phyloP scores from a whole-genome alignment of 495 filamentous ascomycete genomes.

The Pyrenula aspistea region DNA sequence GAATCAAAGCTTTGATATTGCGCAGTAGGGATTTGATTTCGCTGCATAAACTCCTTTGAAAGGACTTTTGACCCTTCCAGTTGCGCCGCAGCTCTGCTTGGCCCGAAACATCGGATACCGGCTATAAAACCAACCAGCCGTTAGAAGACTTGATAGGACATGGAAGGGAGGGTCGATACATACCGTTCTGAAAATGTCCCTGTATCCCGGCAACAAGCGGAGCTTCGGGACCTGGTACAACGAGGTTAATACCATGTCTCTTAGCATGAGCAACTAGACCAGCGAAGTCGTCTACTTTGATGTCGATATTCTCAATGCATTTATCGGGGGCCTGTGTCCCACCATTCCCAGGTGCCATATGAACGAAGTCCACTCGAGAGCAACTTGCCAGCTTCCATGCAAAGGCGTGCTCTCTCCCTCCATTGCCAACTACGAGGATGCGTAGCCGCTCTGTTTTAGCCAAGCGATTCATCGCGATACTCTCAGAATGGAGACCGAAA shows the following conservation, averaged over 20 bases:
- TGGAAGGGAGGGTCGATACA: too few species aligned
- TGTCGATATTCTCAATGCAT: slow-evolving; percentile 63
- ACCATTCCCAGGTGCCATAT: slow-evolving; percentile 65
- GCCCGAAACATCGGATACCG: slow-evolving; percentile 76
- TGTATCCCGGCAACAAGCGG: slow-evolving; percentile 89
- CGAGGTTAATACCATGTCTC: slow-evolving; percentile 63
- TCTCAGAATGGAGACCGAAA: too few species aligned
- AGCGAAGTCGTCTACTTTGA: slow-evolving; percentile 64
- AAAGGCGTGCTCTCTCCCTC: slow-evolving; percentile 86
- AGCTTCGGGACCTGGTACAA: slow-evolving; percentile 84
- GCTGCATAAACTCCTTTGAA: slow-evolving; percentile 96
- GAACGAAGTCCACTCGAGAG: slow-evolving; percentile 35
- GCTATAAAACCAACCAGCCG: slow-evolving; percentile 28
- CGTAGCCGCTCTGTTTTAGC: slow-evolving; percentile 26
- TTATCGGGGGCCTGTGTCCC: slow-evolving; percentile 53
- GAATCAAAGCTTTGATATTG: slow-evolving; percentile 77
- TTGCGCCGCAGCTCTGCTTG: slow-evolving; percentile 69
- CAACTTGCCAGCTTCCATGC: slow-evolving; percentile 92
- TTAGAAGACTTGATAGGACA: too few species aligned
- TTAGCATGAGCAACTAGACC: slow-evolving; percentile 64
- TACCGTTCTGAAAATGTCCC: slow-evolving; percentile 61
- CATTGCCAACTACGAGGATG: slow-evolving; percentile 83
- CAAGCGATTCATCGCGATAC: too few species aligned
- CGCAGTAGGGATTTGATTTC: slow-evolving; percentile 82
- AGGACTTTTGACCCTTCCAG: slow-evolving; percentile 97